phyloP scores from a whole-genome alignment of 1,139 yeast species.

The Chernovozyma sophiae-reginae region DNA sequence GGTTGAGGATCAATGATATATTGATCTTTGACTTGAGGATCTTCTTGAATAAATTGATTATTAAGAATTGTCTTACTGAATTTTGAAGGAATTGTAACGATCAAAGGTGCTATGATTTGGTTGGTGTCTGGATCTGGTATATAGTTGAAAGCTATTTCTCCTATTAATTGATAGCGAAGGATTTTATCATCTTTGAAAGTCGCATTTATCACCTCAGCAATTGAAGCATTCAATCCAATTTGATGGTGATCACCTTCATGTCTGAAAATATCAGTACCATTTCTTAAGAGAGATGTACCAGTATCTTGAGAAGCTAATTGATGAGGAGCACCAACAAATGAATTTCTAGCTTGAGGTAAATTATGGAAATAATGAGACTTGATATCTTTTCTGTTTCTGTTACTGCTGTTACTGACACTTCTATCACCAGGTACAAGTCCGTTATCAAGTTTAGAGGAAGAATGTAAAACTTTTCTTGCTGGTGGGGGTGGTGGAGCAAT shows the following conservation, averaged over 20 bases:
- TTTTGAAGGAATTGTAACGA: constrained; percentile 28
- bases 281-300: constrained; percentile 28
- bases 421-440: not conserved
- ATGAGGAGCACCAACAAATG: constrained; percentile 21
- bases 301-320: constrained; percentile 27
- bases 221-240: constrained; percentile 70
- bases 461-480: constrained; percentile 52
- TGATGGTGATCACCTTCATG: constrained; percentile 47
- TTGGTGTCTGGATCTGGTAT: constrained; percentile 20
- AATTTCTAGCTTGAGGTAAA: constrained; percentile 40
- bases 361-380: constrained; percentile 55
- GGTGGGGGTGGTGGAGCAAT: constrained; percentile 48
- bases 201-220: constrained; percentile 81
- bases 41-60: constrained; percentile 36
- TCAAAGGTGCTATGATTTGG: constrained; percentile 14
- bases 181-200: constrained; percentile 63
- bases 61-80: constrained; percentile 40
- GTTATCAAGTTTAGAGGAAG: constrained; percentile 3
- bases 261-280: constrained; percentile 31
- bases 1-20: constrained; percentile 32
- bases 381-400: constrained; percentile 37
- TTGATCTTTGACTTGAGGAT: constrained; percentile 18
- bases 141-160: constrained; percentile 77
- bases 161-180: constrained; percentile 57
- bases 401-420: constrained; percentile 6